These are phyloP conservation scores for Diaporthe destruens DNA, from an alignment of 2,329 filamentous ascomycete species.

Conservation along the genomic window DNA sequence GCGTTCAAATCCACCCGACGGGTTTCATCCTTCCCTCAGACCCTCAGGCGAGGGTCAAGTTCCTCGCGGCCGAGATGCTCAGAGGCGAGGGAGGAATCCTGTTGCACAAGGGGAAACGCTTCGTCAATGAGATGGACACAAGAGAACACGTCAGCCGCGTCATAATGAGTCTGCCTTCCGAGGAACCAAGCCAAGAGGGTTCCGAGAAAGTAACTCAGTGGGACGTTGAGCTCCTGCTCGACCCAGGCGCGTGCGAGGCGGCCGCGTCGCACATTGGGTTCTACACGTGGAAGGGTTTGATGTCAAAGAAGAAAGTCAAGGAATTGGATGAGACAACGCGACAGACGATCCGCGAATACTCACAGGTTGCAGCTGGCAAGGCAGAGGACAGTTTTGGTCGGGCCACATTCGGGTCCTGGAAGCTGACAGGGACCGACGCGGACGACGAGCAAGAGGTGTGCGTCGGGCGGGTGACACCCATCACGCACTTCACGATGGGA, in stretches of 20 bases:
- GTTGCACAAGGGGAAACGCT: slow-evolving; percentile 62
- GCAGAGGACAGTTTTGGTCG: slow-evolving; percentile 61
- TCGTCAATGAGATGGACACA: slow-evolving; percentile 74
- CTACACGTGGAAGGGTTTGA: slow-evolving; percentile 72
- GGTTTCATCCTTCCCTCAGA: slow-evolving; percentile 70
- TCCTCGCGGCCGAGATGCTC: slow-evolving; percentile 73
- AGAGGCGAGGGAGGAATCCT: slow-evolving; percentile 73
- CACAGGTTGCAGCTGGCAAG: slow-evolving; percentile 56
- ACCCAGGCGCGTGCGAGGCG: slow-evolving; percentile 67
- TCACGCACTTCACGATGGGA: slow-evolving; percentile 77
- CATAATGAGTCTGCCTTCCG: slow-evolving; percentile 56
- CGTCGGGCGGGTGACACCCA: slow-evolving; percentile 71
- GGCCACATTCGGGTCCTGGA: slow-evolving; percentile 68
- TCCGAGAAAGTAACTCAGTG: slow-evolving; percentile 61
- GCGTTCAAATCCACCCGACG: slow-evolving; percentile 74
- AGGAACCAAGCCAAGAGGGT: slow-evolving; percentile 10
- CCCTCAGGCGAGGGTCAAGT: slow-evolving; percentile 63
- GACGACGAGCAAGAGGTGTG: slow-evolving; percentile 66
- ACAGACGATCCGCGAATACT: slow-evolving; percentile 63
- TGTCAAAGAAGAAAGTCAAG: slow-evolving; percentile 66
- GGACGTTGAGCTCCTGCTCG: slow-evolving; percentile 69
- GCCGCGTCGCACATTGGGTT: slow-evolving; percentile 70
- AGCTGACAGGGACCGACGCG: slow-evolving; percentile 56
- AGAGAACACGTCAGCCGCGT: slow-evolving; percentile 67
- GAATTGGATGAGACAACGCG: slow-evolving; percentile 59